These are phyloP conservation scores for Coniferiporia sulphurascens DNA, from an alignment of 1,284 basidiomycete species.

Conservation along the genomic window DNA sequence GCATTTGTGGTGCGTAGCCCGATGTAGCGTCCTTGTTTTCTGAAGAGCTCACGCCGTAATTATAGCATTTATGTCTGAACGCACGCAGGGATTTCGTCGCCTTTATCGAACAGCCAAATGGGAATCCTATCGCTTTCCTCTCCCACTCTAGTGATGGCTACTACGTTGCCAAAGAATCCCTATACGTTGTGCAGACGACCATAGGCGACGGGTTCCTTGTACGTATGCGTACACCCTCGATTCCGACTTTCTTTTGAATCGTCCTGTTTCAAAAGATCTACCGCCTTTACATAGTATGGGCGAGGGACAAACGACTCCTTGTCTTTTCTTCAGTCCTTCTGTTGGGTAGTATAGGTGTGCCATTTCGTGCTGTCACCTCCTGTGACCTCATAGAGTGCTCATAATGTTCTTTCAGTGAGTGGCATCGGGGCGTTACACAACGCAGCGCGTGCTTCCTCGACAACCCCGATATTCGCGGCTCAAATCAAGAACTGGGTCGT, in stretches of 20 bases:
- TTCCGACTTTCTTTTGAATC: too few species aligned
- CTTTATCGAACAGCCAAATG: slow-evolving; percentile 22
- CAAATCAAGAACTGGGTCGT: slow-evolving; percentile 16
- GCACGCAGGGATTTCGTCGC: slow-evolving; percentile 23
- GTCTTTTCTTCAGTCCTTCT: neutral
- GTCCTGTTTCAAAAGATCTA: too few species aligned
- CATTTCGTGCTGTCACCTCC: neutral
- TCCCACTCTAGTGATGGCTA: slow-evolving; percentile 20
- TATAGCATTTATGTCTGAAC: slow-evolving; percentile 18
- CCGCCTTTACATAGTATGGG: slow-evolving; percentile 1
- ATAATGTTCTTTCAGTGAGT: neutral
- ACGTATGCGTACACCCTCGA: neutral
- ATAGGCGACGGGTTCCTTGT: slow-evolving; percentile 4
- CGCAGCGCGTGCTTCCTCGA: neutral
- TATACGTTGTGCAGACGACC: slow-evolving; percentile 23
- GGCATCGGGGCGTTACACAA: neutral
- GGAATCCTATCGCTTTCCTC: slow-evolving; percentile 24
- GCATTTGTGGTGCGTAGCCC: slow-evolving; percentile 21
- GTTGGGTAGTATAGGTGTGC: neutral
- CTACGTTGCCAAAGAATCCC: slow-evolving; percentile 24
- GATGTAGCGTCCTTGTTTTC: neutral
- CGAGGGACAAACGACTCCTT: neutral
- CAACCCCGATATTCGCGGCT: slow-evolving; percentile 16
- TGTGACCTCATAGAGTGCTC: neutral
- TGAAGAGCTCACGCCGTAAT: neutral